These are phyloP conservation scores for Sclerotinia trifoliorum DNA, from an alignment of 2,329 filamentous ascomycete genomes.

Conservation along the genomic window DNA sequence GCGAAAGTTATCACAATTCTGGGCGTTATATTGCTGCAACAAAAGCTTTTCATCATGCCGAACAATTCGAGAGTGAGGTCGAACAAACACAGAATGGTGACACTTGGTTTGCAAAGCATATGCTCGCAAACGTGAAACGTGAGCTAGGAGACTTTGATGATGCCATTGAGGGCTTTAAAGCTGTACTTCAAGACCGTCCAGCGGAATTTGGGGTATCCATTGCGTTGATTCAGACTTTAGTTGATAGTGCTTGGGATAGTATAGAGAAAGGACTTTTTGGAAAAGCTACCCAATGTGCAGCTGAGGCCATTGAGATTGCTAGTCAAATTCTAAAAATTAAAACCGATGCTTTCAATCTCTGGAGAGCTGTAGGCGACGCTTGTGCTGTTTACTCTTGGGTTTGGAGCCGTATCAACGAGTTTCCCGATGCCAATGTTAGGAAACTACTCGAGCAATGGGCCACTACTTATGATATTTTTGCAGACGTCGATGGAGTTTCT, in stretches of 20 bases:
- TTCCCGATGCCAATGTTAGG: constrained; percentile 60
- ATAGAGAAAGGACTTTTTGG: constrained; percentile 85
- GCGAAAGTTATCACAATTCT: constrained; percentile 96
- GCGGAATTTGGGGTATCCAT: constrained; percentile 84
- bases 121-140: constrained; percentile 91
- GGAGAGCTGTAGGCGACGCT: constrained; percentile 89
- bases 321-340: constrained; percentile 58
- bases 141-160: constrained; percentile 89
- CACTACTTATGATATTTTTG: constrained; percentile 58
- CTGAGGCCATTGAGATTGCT: constrained; percentile 67
- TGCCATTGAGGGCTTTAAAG: constrained; percentile 72
- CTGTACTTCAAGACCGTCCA: constrained; percentile 66
- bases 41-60: constrained; percentile 84
- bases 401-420: constrained; percentile 61
- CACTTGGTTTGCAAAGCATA: constrained; percentile 94
- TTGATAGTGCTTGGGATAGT: constrained; percentile 75
- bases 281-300: constrained; percentile 70
- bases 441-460: constrained; percentile 57
- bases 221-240: constrained; percentile 81
- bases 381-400: constrained; percentile 81
- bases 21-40: constrained; percentile 92
- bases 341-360: constrained; percentile 81
- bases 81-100: constrained; percentile 59
- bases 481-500: constrained; percentile 66
- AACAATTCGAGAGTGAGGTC: constrained; percentile 65